phyloP scores from a whole-genome alignment of 2,329 filamentous ascomycete genomes.

The Neobulgaria alba region DNA sequence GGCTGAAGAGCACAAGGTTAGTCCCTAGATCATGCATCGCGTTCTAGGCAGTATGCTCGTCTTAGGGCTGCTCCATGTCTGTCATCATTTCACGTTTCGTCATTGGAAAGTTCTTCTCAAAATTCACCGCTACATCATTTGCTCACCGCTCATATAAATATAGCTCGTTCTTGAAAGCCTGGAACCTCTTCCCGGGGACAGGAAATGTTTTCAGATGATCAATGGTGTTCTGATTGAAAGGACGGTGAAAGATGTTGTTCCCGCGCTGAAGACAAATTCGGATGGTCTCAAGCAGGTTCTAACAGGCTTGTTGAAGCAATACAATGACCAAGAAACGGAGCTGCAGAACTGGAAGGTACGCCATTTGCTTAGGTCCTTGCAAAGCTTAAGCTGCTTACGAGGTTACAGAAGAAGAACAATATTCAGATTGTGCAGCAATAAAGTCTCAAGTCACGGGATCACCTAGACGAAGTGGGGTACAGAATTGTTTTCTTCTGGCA shows the following conservation, averaged over 20 bases:
- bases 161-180: slow-evolving; percentile 89
- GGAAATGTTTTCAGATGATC: slow-evolving; percentile 98
- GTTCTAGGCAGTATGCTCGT: neutral
- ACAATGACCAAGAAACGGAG: slow-evolving; percentile 88
- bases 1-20: slow-evolving; percentile 2
- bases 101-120: too few relatives aligned
- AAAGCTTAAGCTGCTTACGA: too few relatives aligned
- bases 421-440: slow-evolving; percentile 76
- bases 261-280: slow-evolving; percentile 84
- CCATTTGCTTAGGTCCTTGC: neutral
- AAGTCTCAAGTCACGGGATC: slow-evolving; percentile 14
- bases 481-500: slow-evolving; percentile 14
- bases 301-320: slow-evolving; percentile 91
- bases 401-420: slow-evolving; percentile 76
- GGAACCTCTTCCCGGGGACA: slow-evolving; percentile 68
- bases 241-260: slow-evolving; percentile 86
- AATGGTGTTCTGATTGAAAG: slow-evolving; percentile 93
- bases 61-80: neutral
- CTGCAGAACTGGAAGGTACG: slow-evolving; percentile 97
- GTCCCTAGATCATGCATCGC: neutral
- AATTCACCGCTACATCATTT: slow-evolving; percentile 17
- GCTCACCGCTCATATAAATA: slow-evolving; percentile 39
- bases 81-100: too few relatives aligned
- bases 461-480: slow-evolving; percentile 1
- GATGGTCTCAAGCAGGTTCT: slow-evolving; percentile 91